Evolutionary conservation across 208 protist genomes (phyloP).

Genomic region (Leishmania mexicana): DNA sequence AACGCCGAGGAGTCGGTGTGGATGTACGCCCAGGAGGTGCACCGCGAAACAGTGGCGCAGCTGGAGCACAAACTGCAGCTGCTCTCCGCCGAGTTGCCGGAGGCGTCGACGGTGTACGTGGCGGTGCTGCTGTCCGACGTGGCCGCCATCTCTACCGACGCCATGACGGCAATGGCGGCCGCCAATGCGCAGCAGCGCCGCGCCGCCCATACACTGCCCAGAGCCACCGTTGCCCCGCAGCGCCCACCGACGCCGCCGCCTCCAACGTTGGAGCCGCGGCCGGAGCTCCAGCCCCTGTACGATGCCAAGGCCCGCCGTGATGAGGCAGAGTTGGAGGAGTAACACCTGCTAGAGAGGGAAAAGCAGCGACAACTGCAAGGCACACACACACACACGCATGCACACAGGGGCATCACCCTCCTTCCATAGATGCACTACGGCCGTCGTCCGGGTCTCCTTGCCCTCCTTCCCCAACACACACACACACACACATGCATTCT

Average conservation of each 20-base stretch:
- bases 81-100: constrained; percentile 12
- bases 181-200: constrained; percentile 36
- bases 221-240: constrained; percentile 61
- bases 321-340: constrained; percentile 51
- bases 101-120: constrained; percentile 45
- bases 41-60: constrained; percentile 58
- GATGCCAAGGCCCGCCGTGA: constrained; percentile 61
- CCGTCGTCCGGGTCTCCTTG: background rate
- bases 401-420: background rate
- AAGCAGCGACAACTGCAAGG: background rate
- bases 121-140: constrained; percentile 57
- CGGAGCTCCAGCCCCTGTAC: constrained; percentile 83
- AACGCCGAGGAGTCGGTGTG: constrained; percentile 68
- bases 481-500: background rate
- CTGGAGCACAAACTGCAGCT: constrained; percentile 51
- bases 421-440: background rate
- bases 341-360: background rate
- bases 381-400: background rate
- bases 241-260: constrained; percentile 83
- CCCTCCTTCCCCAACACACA: background rate
- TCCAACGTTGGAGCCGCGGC: constrained; percentile 67
- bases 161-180: constrained; percentile 69
- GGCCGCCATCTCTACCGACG: constrained; percentile 45
- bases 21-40: constrained; percentile 75
- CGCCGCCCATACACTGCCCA: constrained; percentile 46